These are phyloP conservation scores for Stephania japonica DNA, from an alignment of 164 flowering plant genomes.

Conservation along the genomic window DNA sequence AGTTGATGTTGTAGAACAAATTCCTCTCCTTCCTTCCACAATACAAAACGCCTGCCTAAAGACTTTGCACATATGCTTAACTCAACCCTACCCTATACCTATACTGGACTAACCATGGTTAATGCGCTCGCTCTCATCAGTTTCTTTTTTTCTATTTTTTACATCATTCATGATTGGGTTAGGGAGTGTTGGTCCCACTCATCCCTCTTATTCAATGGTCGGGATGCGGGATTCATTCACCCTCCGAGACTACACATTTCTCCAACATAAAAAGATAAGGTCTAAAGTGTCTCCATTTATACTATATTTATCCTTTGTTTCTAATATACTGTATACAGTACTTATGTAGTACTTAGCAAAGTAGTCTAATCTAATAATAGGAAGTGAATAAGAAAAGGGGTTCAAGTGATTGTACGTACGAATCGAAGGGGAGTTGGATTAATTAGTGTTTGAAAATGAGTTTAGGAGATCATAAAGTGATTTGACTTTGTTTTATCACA, in stretches of 20 bases:
- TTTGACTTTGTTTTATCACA: neutral
- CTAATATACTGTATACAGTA: neutral
- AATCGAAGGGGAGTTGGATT: neutral
- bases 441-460: neutral
- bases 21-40: no score
- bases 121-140: neutral
- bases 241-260: neutral
- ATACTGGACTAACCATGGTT: neutral
- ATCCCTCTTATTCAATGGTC: neutral
- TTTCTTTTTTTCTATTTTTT: neutral
- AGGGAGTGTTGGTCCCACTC: neutral
- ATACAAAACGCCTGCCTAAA: no score
- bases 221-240: neutral
- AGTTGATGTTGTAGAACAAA: no score
- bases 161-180: slow-evolving; percentile 7
- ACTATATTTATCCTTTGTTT: neutral
- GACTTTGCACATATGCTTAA: no score
- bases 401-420: neutral
- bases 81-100: neutral
- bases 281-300: slow-evolving; percentile 7
- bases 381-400: neutral
- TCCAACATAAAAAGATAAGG: neutral
- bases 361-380: neutral
- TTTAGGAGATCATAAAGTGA: neutral
- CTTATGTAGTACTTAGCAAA: neutral